Conservation (phyloP, 805 yeast species). For the Candida stauntonica region DNA sequence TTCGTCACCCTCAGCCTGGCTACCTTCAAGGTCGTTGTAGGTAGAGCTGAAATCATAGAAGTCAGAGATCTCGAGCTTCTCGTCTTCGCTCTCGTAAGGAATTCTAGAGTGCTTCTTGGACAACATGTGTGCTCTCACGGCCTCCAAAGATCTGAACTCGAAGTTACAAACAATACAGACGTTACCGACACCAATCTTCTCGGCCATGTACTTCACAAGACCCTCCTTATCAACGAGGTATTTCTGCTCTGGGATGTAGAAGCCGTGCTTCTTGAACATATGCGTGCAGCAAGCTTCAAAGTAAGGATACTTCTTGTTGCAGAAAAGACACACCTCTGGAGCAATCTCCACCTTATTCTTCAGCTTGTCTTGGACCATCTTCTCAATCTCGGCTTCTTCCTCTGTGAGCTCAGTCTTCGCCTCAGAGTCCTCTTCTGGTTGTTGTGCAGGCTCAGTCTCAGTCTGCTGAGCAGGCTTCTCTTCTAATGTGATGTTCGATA, state of each 20-base stretch:
- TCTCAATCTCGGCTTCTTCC: slow-evolving; percentile 35
- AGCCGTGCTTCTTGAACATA: slow-evolving; percentile 76
- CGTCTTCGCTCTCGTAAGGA: slow-evolving; percentile 83
- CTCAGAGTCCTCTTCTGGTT: slow-evolving; percentile 3
- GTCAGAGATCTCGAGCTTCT: slow-evolving; percentile 82
- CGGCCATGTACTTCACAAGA: slow-evolving; percentile 71
- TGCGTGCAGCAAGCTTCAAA: slow-evolving; percentile 58
- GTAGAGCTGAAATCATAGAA: slow-evolving; percentile 86
- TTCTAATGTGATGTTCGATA: not conserved
- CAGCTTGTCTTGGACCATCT: slow-evolving; percentile 35
- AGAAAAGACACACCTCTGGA: slow-evolving; percentile 49
- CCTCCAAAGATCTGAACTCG: slow-evolving; percentile 81
- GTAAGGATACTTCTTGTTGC: slow-evolving; percentile 41
- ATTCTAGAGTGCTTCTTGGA: slow-evolving; percentile 83
- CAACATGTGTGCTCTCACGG: slow-evolving; percentile 88
- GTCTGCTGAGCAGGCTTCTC: not conserved
- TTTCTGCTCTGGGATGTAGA: slow-evolving; percentile 80
- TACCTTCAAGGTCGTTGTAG: slow-evolving; percentile 36
- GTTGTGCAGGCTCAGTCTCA: slow-evolving; percentile 4
- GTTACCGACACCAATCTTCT: slow-evolving; percentile 89
- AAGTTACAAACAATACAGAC: slow-evolving; percentile 80
- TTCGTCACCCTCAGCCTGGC: slow-evolving; percentile 27
- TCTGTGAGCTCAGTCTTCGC: slow-evolving; percentile 28
- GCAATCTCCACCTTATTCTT: slow-evolving; percentile 43
- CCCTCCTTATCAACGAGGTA: slow-evolving; percentile 72